A percentile compares a stretch with the other conserved stretches of the same genome.
These are phyloP conservation scores for Xenoacremonium recifei DNA, from an alignment of 2,329 filamentous ascomycete genomes.

Conservation along the genomic window DNA sequence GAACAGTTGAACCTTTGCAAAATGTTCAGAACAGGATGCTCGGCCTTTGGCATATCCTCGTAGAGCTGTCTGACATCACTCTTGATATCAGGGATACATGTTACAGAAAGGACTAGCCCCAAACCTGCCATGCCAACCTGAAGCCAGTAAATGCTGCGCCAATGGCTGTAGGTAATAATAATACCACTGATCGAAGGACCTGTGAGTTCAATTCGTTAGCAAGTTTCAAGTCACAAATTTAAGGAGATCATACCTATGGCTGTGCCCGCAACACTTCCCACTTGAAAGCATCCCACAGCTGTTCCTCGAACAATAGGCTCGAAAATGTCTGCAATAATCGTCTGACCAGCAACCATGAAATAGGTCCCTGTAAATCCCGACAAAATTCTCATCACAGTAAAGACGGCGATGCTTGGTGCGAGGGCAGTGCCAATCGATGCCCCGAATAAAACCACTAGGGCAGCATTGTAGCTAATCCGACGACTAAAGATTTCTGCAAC, in stretches of 20 bases:
- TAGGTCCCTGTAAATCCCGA: conserved; percentile 24
- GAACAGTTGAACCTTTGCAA: conserved; percentile 22
- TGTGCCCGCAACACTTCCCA: conserved; percentile 23
- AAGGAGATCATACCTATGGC: conserved; percentile 18
- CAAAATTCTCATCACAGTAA: conserved; percentile 20
- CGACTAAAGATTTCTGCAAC: conserved; percentile 24
- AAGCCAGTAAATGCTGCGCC: conserved; percentile 25
- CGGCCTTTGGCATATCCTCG: conserved; percentile 5
- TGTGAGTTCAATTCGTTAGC: conserved; percentile 3
- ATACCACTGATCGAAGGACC: conserved; percentile 24
- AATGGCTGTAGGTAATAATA: conserved; percentile 25
- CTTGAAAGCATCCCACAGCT: conserved; percentile 25
- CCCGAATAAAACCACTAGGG: conserved; percentile 17
- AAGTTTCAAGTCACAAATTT: background rate
- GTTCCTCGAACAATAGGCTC: conserved; percentile 23
- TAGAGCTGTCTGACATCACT: conserved; percentile 20
- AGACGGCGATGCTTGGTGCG: conserved; percentile 19
- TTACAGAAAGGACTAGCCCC: conserved; percentile 19
- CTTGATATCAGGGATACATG: conserved; percentile 21
- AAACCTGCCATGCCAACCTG: conserved; percentile 25
- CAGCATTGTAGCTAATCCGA: conserved; percentile 21
- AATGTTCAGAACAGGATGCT: conserved; percentile 9
- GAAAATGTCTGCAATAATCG: conserved; percentile 25
- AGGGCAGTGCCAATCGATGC: conserved; percentile 22
- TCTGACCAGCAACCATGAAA: conserved; percentile 25